Percentiles rank a stretch among this genome's conserved stretches.
Evolutionary conservation across 441 rosid species (phyloP).

Genomic region (Jatropha multifida): DNA sequence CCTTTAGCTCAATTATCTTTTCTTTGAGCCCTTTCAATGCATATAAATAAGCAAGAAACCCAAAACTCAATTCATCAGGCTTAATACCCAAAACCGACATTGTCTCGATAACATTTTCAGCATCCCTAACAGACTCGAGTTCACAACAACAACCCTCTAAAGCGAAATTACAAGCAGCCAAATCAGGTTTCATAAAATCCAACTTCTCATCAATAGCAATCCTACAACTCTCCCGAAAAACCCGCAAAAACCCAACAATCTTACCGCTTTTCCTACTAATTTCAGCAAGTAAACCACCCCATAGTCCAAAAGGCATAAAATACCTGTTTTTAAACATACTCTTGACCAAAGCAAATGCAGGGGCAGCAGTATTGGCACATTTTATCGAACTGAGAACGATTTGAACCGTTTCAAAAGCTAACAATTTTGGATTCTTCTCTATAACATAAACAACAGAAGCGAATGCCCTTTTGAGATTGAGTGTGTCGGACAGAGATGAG

Average conservation of each 20-base stretch:
- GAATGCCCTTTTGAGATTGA: slow-evolving; percentile 88
- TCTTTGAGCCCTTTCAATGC: background rate
- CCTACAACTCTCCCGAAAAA: slow-evolving; percentile 72
- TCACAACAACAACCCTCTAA: slow-evolving; percentile 64
- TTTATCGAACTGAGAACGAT: slow-evolving; percentile 61
- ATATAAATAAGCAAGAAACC: slow-evolving; percentile 42
- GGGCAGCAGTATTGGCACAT: slow-evolving; percentile 55
- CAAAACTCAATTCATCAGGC: slow-evolving; percentile 32
- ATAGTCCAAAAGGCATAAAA: slow-evolving; percentile 73
- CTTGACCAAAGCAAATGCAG: slow-evolving; percentile 77
- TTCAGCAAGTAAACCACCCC: slow-evolving; percentile 69
- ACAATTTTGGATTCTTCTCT: slow-evolving; percentile 57
- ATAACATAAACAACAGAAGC: slow-evolving; percentile 72
- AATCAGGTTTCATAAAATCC: slow-evolving; percentile 72
- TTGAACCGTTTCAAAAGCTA: slow-evolving; percentile 55
- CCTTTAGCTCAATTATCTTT: slow-evolving; percentile 41
- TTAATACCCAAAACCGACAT: slow-evolving; percentile 72
- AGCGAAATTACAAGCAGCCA: slow-evolving; percentile 72
- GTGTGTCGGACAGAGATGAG: slow-evolving; percentile 48
- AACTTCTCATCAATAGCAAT: slow-evolving; percentile 74
- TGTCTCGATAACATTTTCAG: slow-evolving; percentile 61
- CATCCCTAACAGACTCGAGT: slow-evolving; percentile 61
- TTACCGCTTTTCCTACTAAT: slow-evolving; percentile 47
- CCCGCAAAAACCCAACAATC: slow-evolving; percentile 49
- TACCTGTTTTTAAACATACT: slow-evolving; percentile 78